Evolutionary conservation across 2,329 filamentous ascomycete species (phyloP), one percentile per base, ranked within the genome.

Genomic region (Stachybotrys chlorohalonatus): DNA sequence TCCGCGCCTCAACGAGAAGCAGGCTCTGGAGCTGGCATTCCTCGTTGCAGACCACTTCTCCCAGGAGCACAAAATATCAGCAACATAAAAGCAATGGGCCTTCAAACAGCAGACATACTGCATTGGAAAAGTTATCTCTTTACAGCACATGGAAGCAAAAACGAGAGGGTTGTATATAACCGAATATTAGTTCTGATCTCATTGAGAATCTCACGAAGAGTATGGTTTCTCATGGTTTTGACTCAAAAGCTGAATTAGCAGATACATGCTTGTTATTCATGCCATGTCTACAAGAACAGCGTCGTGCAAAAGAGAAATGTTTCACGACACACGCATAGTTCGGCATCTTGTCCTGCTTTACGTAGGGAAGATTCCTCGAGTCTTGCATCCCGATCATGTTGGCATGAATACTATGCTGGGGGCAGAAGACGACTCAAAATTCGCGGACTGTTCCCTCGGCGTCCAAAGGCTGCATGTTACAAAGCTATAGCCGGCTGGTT

Each of bases 1-100:
- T 69, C 94, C 94, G 6, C 76, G 94, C 30, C 75, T 99, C 61
- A 99, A 99, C 67, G 94, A 97, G 79, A 96, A 97, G 75, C 94
- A 99, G 76, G 92, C 94, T 1, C 79, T 99, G 13, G 94, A 99
- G 75, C 72, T 97, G 68, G 92, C 94, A 0, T 99, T 99, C 70
- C 73, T 97, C 64, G 86, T 99, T 51, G 94, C 94, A 0, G 90
- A 90, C 6, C 89, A 92, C 65, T 94, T 78, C 60, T 74, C 80
- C 2, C 67, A 69, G 52, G 67, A 73, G 58, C 57, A 60, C 11
- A 62, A 54, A 31, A 52, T 49, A 57, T 30, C 57, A 6, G 17
- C 17, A n/a, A n/a, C 46, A 8, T 47, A 16, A 42, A 42, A 24
- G 24, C 24, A 24, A 24, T 24, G 24, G 24, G 24, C 4, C 24